Conservation (phyloP, 805 yeast species). For the Barnettozyma pratensis region DNA sequence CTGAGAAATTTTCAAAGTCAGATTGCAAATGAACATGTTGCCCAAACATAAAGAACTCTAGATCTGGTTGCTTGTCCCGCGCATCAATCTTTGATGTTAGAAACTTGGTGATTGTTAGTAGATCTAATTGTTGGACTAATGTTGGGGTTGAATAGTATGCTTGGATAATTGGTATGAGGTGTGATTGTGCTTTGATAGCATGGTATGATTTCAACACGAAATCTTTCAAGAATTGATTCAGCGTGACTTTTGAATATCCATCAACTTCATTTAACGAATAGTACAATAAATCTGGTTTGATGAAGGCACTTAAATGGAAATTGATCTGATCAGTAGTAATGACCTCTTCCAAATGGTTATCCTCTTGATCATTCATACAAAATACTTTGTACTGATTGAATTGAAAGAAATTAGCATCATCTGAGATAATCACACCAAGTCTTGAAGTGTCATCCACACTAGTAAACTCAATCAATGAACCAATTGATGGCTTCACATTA, state of each 20-base stretch:
- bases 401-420: conserved; percentile 8
- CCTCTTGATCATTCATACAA: background rate
- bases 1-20: conserved; percentile 7
- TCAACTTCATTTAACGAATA: background rate
- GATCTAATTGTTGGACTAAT: conserved; percentile 3
- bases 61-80: background rate
- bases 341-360: background rate
- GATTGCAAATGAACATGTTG: conserved; percentile 8
- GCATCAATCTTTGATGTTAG: conserved; percentile 1
- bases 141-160: conserved; percentile 5
- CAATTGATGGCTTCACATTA: conserved; percentile 7
- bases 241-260: background rate
- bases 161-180: conserved; percentile 7
- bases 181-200: background rate
- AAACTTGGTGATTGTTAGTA: conserved; percentile 1
- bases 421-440: conserved; percentile 9
- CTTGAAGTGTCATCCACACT: background rate
- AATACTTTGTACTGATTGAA: conserved; percentile 8
- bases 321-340: conserved; percentile 4
- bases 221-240: conserved; percentile 2
- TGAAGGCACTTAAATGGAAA: conserved; percentile 1
- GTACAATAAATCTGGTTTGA: conserved; percentile 6
- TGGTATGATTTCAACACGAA: conserved; percentile 5
- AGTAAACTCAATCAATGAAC: conserved; percentile 8
- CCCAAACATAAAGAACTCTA: conserved; percentile 7